Base-by-base conservation (phyloP, 1,139 yeast species). In the Debaryomyces coudertii region DNA sequence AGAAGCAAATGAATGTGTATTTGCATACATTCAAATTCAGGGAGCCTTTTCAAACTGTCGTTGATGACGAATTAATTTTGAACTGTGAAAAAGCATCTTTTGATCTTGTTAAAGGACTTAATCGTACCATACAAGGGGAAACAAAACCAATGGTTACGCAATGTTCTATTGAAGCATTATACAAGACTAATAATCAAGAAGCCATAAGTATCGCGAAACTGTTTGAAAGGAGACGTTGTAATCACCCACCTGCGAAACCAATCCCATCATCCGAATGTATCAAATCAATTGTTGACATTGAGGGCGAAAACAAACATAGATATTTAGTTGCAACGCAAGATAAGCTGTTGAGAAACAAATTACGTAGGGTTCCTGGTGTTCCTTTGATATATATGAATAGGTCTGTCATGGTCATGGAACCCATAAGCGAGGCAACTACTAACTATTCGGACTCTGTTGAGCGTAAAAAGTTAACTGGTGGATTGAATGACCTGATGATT, bases 381-480 rank as follows among this genome's bases (percentile, higher is more conserved):
- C 99, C 99, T 0, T 67, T 93, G 53, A 72, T 92, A 7, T 90
- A 87, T 63, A 83, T 93, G 80, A 86, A 87, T 60, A 77, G 97
- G 52, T 83, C 96, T 1, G 99, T 95, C 18, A 88, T 93, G 93
- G 85, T 93, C 37, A 85, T 93, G 95, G 99, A 93, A 65, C 97
- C 97, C 11, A 71, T 92, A 54, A 87, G 96, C 43, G 80, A 79
- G 38, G 87, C 87, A 8, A 86, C 95, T 40, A 75, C 77, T 14
- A 68, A 69, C 43, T 79, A 76, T 29, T 83, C 88, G 36, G 67
- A 68, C 36, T 59, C 65, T 29, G 70, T 77, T 41, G 99, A 93
- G 63, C 62, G 68, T 5, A 72, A 74, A 34, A 93, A 95, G 60
- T 73, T 93, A 43, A 80, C 80, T 4, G 80, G 77, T 23, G 98